These are phyloP conservation scores for Citrus inodora DNA, from an alignment of 345 rosid species.

Conservation along the genomic window DNA sequence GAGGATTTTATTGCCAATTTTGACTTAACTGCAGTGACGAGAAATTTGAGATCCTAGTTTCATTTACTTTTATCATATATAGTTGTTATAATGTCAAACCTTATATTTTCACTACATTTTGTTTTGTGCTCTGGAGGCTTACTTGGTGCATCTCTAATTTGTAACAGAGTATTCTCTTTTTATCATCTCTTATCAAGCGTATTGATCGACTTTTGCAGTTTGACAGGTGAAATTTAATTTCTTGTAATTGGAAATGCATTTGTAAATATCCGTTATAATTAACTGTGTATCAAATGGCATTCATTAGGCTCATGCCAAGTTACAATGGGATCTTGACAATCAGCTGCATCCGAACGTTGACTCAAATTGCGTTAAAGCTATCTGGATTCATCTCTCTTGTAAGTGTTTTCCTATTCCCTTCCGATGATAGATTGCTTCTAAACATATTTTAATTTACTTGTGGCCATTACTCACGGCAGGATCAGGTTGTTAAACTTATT, in stretches of 20 bases:
- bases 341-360: conserved; percentile 88
- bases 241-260: conserved; percentile 4
- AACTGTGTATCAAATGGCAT: conserved; percentile 10
- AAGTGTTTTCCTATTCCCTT: conserved; percentile 27
- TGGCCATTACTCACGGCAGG: conserved; percentile 44
- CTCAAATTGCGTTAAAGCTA: conserved; percentile 81
- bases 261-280: neutral
- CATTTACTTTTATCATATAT: neutral
- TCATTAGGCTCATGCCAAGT: conserved; percentile 87
- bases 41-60: neutral
- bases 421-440: conserved; percentile 11
- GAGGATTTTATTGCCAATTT: neutral
- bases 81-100: neutral
- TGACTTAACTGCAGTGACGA: neutral
- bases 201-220: conserved; percentile 91
- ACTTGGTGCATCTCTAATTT: conserved; percentile 15
- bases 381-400: conserved; percentile 76
- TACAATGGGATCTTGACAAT: conserved; percentile 86
- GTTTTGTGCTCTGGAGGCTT: conserved; percentile 14
- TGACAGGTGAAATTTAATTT: conserved; percentile 59
- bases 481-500: conserved; percentile 66
- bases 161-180: conserved; percentile 68
- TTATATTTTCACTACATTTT: conserved; percentile 3
- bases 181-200: conserved; percentile 94
- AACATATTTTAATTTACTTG: conserved; percentile 13